These are phyloP conservation scores for Citrus sp. DNA, from an alignment of 345 rosid genomes.

Conservation along the genomic window DNA sequence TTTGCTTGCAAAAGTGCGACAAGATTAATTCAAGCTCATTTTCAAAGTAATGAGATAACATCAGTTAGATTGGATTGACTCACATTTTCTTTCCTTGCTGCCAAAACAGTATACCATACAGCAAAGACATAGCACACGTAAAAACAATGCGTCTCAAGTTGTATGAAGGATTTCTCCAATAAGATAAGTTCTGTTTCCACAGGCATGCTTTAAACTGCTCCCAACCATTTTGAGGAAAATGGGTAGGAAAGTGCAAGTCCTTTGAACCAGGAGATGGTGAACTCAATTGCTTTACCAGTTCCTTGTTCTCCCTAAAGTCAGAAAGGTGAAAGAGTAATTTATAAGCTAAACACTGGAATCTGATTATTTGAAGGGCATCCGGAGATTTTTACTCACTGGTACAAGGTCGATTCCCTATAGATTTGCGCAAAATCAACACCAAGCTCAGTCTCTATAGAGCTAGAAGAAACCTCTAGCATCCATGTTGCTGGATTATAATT, in stretches of 20 bases:
- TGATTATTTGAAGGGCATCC: not conserved
- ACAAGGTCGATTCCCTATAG: conserved; percentile 33
- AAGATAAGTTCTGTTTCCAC: conserved; percentile 59
- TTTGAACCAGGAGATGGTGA: conserved; percentile 25
- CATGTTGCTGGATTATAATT: conserved; percentile 53
- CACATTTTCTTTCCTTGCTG: conserved; percentile 46
- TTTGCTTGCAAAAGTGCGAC: too few species aligned
- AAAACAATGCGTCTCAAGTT: conserved; percentile 41
- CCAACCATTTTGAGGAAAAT: conserved; percentile 38
- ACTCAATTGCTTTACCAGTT: conserved; percentile 23
- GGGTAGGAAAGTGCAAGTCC: conserved; percentile 27
- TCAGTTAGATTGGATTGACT: conserved; percentile 8
- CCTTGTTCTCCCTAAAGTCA: conserved; percentile 29
- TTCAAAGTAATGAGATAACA: not conserved
- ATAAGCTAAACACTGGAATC: not conserved
- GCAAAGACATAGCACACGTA: conserved; percentile 22
- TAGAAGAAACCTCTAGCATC: conserved; percentile 45
- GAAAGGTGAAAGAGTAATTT: conserved; percentile 1
- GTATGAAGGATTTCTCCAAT: conserved; percentile 62
- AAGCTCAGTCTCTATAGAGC: conserved; percentile 33
- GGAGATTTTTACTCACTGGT: conserved; percentile 24
- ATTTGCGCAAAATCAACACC: conserved; percentile 35
- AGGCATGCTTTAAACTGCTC: conserved; percentile 54
- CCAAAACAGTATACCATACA: conserved; percentile 52
- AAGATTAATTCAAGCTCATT: too few species aligned